Evolutionary conservation across 2,329 filamentous ascomycete genomes (phyloP).

Genomic region (Stachybotrys echinatus): DNA sequence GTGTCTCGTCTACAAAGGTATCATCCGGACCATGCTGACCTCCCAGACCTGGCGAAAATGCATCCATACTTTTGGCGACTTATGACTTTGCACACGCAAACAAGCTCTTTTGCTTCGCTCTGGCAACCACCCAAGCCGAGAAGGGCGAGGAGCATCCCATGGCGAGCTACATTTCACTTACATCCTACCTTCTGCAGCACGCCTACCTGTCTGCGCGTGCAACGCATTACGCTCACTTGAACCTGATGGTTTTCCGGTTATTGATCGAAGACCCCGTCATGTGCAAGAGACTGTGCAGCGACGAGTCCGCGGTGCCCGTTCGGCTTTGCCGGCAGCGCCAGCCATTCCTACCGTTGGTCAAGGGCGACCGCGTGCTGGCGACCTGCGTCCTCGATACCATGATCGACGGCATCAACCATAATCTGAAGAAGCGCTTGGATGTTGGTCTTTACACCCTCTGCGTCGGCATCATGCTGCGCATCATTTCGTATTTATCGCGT

Average conservation of each 20-base stretch:
- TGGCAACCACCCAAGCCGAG: slow-evolving; percentile 59
- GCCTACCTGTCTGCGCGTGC: slow-evolving; percentile 77
- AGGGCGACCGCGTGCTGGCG: slow-evolving; percentile 67
- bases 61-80: slow-evolving; percentile 73
- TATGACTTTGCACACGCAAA: slow-evolving; percentile 95
- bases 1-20: slow-evolving; percentile 23
- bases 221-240: slow-evolving; percentile 78
- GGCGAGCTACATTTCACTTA: slow-evolving; percentile 76
- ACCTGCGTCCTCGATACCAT: slow-evolving; percentile 78
- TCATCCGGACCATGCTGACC: slow-evolving; percentile 8
- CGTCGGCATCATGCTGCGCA: slow-evolving; percentile 74
- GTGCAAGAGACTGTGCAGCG: slow-evolving; percentile 78
- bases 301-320: slow-evolving; percentile 68
- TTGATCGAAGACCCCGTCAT: slow-evolving; percentile 79
- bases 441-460: slow-evolving; percentile 78
- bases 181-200: slow-evolving; percentile 90
- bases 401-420: slow-evolving; percentile 90
- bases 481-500: slow-evolving; percentile 78
- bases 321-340: slow-evolving; percentile 85
- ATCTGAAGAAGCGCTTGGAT: slow-evolving; percentile 79
- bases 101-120: slow-evolving; percentile 85
- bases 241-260: slow-evolving; percentile 78
- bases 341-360: slow-evolving; percentile 73
- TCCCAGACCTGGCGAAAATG: slow-evolving; percentile 68
- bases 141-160: slow-evolving; percentile 70